These are phyloP conservation scores for Metschnikowia reukaufii DNA, from an alignment of 805 yeast genomes.

Conservation along the genomic window DNA sequence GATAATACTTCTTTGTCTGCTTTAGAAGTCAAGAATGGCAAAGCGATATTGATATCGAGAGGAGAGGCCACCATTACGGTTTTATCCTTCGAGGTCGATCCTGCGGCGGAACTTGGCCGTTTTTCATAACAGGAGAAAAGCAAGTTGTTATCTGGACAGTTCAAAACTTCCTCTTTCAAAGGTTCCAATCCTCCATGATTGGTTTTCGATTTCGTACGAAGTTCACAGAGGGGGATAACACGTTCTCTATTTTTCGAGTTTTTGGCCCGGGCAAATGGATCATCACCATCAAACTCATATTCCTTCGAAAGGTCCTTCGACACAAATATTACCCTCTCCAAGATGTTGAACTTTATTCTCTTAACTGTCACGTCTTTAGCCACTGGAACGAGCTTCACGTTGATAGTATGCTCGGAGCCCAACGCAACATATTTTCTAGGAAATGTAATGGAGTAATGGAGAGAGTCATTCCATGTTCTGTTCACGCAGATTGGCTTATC, in stretches of 20 bases:
- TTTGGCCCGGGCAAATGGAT: slow-evolving; percentile 14
- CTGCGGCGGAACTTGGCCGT: slow-evolving; percentile 6
- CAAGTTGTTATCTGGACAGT: slow-evolving; percentile 60
- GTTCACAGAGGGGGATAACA: slow-evolving; percentile 58
- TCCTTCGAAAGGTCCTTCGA: slow-evolving; percentile 55
- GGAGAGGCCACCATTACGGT: slow-evolving; percentile 42
- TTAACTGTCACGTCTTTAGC: slow-evolving; percentile 61
- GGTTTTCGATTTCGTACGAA: slow-evolving; percentile 51
- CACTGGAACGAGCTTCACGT: slow-evolving; percentile 65
- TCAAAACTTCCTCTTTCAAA: slow-evolving; percentile 60
- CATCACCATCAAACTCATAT: slow-evolving; percentile 48
- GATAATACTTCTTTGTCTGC: slow-evolving; percentile 32
- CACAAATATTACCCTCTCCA: slow-evolving; percentile 64
- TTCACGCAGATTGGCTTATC: slow-evolving; percentile 78
- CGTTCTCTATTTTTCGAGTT: slow-evolving; percentile 41
- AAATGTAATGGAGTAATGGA: slow-evolving; percentile 69
- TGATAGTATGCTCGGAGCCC: slow-evolving; percentile 59
- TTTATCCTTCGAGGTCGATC: neutral
- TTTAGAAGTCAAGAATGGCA: slow-evolving; percentile 43
- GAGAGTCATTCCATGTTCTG: slow-evolving; percentile 68
- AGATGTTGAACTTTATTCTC: slow-evolving; percentile 61
- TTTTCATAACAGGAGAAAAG: slow-evolving; percentile 54
- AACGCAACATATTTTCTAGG: slow-evolving; percentile 68
- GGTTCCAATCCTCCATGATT: slow-evolving; percentile 39
- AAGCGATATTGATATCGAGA: slow-evolving; percentile 42